Base-by-base conservation (phyloP, 2,329 filamentous ascomycete species). In the Ilyonectria robusta region DNA sequence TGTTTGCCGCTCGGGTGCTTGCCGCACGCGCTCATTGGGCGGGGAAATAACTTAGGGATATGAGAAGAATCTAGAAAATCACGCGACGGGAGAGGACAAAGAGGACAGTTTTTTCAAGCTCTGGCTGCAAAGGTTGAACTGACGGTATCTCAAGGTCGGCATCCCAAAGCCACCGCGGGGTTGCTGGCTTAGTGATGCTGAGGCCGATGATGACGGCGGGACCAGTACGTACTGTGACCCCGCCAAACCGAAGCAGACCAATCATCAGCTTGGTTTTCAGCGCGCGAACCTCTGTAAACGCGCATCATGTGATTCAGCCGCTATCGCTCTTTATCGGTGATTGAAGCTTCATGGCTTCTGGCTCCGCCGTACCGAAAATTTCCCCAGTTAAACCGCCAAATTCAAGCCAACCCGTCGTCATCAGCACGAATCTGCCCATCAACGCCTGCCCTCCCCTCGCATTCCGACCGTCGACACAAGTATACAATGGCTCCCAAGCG, bases 401-500 rank as follows among this genome's bases (percentile, higher is more conserved):
- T 50, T 47, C 57, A 59, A 63, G 59, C 33, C 51, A 51, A 21
- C 48, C 55, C 47, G 40, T 55, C 63, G 40, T 44, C 66, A 59
- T 60, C 35, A 54, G 9, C 60, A 40, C 58, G 44, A 67, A 35
- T 15, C 23, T 42, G 17, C 9, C 23, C 44, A 21, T 42, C 59
- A 13, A 37, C 21, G 9, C 53, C 23, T 37, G 29, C 44, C 55
- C 26, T 60, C 15, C 15, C 48, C 10, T 47, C n/a, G 13, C 46
- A 48, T 31, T 54, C 44, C 13, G 26, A 55, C 55, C 26, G 7
- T 47, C 23, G 11, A 21, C 6, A 55, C 17, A 47, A 15, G 47
- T 44, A 46, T 75, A 84, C 63, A 70, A 93, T 93, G 92, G 82
- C 89, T 78, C 89, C 90, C 73, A 92, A 89, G 82, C 84, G 86